Conservation (phyloP, 331 rosid genomes). For the Pyrus hybrid region DNA sequence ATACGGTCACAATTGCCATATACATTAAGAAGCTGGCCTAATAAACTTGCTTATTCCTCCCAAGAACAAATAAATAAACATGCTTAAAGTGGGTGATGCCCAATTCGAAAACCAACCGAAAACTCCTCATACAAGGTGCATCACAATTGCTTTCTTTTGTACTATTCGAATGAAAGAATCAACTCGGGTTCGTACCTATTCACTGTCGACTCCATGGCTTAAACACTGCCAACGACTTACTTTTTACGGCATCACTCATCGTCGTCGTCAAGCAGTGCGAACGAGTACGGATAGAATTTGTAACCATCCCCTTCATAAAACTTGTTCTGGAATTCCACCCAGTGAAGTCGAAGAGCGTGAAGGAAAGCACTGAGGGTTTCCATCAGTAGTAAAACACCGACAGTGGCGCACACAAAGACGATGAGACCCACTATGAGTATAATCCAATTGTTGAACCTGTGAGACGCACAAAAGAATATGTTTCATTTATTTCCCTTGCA, state of each 20-base stretch:
- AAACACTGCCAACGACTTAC: background rate
- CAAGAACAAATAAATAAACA: conserved; percentile 13
- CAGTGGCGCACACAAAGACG: conserved; percentile 74
- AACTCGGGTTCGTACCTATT: conserved; percentile 40
- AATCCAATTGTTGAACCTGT: conserved; percentile 77
- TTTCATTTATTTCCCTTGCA: background rate
- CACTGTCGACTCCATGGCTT: conserved; percentile 26
- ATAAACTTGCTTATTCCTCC: conserved; percentile 13
- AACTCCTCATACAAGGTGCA: conserved; percentile 17
- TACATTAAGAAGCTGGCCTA: conserved; percentile 8
- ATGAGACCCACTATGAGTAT: conserved; percentile 71
- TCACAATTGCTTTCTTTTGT: conserved; percentile 15
- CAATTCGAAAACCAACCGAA: conserved; percentile 22
- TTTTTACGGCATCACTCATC: conserved; percentile 40
- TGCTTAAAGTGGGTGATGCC: conserved; percentile 6
- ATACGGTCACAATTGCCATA: conserved; percentile 11
- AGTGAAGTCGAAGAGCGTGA: conserved; percentile 94
- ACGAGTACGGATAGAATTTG: conserved; percentile 73
- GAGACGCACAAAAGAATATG: background rate
- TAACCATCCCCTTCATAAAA: conserved; percentile 91
- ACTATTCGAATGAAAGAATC: conserved; percentile 58
- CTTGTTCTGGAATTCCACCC: conserved; percentile 99
- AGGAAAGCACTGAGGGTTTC: conserved; percentile 97
- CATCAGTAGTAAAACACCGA: conserved; percentile 91
- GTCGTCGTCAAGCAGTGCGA: conserved; percentile 48